Base-by-base conservation (phyloP, 2,329 filamentous ascomycete genomes). In the Colletotrichum kahawae region DNA sequence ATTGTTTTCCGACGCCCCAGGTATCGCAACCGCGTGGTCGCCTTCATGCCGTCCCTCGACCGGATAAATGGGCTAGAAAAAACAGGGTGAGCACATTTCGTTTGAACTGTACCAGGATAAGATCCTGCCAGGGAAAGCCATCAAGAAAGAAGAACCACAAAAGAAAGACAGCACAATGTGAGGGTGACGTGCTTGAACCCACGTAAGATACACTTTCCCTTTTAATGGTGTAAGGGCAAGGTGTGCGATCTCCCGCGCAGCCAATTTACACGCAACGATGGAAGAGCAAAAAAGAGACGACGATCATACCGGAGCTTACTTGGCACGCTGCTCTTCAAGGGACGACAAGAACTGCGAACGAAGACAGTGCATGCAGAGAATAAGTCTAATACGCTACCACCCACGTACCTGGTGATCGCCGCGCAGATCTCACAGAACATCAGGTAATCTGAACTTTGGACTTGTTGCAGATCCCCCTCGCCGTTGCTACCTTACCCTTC, bases 351-450 rank as follows among this genome's bases (percentile, higher is more conserved):
- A 36, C 13, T 29, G 16, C 16, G 21, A 13, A 60, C 21, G 18
- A 33, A 34, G 29, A n/a, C 27, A 9, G 34, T 63, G 16, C 29
- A 62, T 31, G 29, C 27, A 62, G 31, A 51, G 31, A 65, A 65
- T 33, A 51, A 65, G 38, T 16, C 24, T 33, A 36, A 65, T 33
- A 60, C 51, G 34, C 63, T 59, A 36, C 33, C 24, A 29, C 33
- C 21, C 51, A 34, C 51, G 21, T 59, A 10, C 67, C 67, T 71
- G 71, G 33, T 27, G 74, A 74, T 75, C 65, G 38, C 59, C 71
- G 57, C 57, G 70, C 16, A 63, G 74, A 74, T 74, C 70, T 66
- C 54, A 70, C 71, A 54, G 74, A 51, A 74, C 65, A 70, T 74
- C 65, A 70, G 29, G 29, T 56, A 51, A 51, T 74, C 71, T 76